These are phyloP conservation scores for Elaeagnus macrophylla DNA, from an alignment of 306 rosid species.

Conservation along the genomic window DNA sequence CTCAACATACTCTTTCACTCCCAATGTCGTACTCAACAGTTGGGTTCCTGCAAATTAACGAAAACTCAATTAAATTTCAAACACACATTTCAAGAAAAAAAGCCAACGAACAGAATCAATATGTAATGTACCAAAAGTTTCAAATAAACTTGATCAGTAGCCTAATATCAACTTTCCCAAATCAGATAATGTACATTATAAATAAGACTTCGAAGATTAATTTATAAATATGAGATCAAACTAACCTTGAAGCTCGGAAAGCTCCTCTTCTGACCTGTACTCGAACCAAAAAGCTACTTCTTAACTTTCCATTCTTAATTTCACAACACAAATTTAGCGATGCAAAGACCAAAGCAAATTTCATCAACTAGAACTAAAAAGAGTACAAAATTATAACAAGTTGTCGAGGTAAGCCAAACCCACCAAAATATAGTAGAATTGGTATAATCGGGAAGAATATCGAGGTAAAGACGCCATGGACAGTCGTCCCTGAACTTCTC, in stretches of 20 bases:
- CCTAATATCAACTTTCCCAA: not conserved
- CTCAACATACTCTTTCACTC: constrained; percentile 76
- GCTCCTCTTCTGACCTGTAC: constrained; percentile 99
- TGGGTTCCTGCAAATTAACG: constrained; percentile 64
- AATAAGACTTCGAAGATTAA: not conserved
- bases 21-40: constrained; percentile 70
- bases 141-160: too few relatives aligned
- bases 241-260: constrained; percentile 75
- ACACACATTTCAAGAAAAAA: constrained; percentile 7
- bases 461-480: constrained; percentile 61
- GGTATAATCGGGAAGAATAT: constrained; percentile 58
- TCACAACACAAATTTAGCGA: constrained; percentile 1
- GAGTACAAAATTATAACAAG: not conserved
- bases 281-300: constrained; percentile 51
- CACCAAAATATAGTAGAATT: constrained; percentile 90
- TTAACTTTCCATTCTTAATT: constrained; percentile 35
- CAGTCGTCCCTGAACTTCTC: constrained; percentile 60
- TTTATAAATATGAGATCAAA: constrained; percentile 13
- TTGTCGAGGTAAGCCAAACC: constrained; percentile 28
- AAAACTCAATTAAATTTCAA: constrained; percentile 17
- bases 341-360: not conserved
- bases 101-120: not conserved
- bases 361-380: not conserved
- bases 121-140: not conserved
- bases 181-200: not conserved